Conservation (phyloP, 768 basidiomycete genomes). For the Grammothele lineata region DNA sequence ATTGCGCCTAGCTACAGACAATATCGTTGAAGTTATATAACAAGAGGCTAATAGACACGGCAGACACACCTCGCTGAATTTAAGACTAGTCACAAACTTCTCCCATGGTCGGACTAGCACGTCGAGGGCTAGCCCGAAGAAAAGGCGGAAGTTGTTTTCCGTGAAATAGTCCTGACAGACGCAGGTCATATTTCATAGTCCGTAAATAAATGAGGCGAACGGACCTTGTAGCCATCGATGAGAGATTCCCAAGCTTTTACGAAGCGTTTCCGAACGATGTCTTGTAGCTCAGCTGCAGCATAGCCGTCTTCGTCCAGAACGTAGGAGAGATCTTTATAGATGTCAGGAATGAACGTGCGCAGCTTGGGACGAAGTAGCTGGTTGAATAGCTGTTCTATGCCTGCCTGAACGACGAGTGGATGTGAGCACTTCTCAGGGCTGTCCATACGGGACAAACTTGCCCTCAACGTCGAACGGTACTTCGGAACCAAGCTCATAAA, state of each 20-base stretch:
- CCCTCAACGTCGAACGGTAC: slow-evolving; percentile 72
- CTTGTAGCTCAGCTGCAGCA: slow-evolving; percentile 77
- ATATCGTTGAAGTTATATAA: slow-evolving; percentile 2
- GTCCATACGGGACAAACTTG: slow-evolving; percentile 27
- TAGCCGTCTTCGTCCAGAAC: slow-evolving; percentile 87
- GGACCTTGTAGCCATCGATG: slow-evolving; percentile 84
- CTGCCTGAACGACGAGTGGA: slow-evolving; percentile 43
- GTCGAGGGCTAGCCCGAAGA: slow-evolving; percentile 85
- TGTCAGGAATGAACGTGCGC: slow-evolving; percentile 77
- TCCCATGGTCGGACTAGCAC: slow-evolving; percentile 95
- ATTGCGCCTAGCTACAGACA: slow-evolving; percentile 83
- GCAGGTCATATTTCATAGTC: too few relatives aligned
- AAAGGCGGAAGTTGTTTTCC: slow-evolving; percentile 79
- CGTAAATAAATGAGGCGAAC: too few relatives aligned
- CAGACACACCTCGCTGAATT: slow-evolving; percentile 91
- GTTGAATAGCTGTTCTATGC: slow-evolving; percentile 93
- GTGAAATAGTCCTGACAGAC: slow-evolving; percentile 75
- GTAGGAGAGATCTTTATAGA: slow-evolving; percentile 89
- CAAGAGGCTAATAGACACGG: slow-evolving; percentile 1
- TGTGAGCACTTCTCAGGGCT: too few relatives aligned
- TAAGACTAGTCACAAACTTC: slow-evolving; percentile 73
- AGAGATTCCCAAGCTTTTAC: slow-evolving; percentile 82
- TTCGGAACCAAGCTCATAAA: slow-evolving; percentile 55
- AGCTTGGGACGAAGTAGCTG: slow-evolving; percentile 87
- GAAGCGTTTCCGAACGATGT: slow-evolving; percentile 86